A percentile compares a stretch with the other conserved stretches of the same genome.
These are phyloP conservation scores for Penicillium fuscoglaucum DNA, from an alignment of 2,329 filamentous ascomycete species.

Conservation along the genomic window DNA sequence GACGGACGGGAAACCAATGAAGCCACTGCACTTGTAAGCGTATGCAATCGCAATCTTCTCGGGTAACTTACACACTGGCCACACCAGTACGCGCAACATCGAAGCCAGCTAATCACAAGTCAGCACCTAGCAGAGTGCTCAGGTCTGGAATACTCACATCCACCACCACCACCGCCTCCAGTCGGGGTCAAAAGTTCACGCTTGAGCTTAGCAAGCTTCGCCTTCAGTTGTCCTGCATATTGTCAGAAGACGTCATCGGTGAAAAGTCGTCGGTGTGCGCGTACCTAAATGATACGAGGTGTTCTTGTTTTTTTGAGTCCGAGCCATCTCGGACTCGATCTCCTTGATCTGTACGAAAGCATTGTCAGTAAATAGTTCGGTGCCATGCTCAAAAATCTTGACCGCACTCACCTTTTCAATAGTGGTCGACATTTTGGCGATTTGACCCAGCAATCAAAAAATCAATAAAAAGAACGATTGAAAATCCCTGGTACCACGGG, in stretches of 20 bases:
- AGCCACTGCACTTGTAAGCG: slow-evolving; percentile 56
- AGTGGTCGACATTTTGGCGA: slow-evolving; percentile 82
- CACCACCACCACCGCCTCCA: slow-evolving; percentile 76
- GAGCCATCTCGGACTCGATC: slow-evolving; percentile 96
- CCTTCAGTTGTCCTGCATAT: slow-evolving; percentile 75
- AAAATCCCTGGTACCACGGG: neutral
- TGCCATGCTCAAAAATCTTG: slow-evolving; percentile 11
- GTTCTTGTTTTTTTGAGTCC: slow-evolving; percentile 95
- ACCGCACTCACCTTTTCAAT: slow-evolving; percentile 86
- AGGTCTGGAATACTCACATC: slow-evolving; percentile 45
- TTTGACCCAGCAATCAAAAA: slow-evolving; percentile 16
- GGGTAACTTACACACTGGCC: slow-evolving; percentile 69
- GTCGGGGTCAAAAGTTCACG: slow-evolving; percentile 86
- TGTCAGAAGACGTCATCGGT: slow-evolving; percentile 20
- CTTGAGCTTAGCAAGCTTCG: slow-evolving; percentile 97
- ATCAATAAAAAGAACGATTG: slow-evolving; percentile 4
- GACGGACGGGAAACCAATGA: slow-evolving; percentile 97
- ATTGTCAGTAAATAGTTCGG: slow-evolving; percentile 30
- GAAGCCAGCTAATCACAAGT: slow-evolving; percentile 66
- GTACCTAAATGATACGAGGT: slow-evolving; percentile 85
- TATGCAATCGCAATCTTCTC: neutral
- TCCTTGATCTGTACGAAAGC: slow-evolving; percentile 75
- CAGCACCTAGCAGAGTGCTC: slow-evolving; percentile 15
- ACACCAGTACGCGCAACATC: slow-evolving; percentile 98
- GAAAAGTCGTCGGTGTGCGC: slow-evolving; percentile 14